These are phyloP conservation scores for Komagataella populi DNA, from an alignment of 805 yeast species.

Conservation along the genomic window DNA sequence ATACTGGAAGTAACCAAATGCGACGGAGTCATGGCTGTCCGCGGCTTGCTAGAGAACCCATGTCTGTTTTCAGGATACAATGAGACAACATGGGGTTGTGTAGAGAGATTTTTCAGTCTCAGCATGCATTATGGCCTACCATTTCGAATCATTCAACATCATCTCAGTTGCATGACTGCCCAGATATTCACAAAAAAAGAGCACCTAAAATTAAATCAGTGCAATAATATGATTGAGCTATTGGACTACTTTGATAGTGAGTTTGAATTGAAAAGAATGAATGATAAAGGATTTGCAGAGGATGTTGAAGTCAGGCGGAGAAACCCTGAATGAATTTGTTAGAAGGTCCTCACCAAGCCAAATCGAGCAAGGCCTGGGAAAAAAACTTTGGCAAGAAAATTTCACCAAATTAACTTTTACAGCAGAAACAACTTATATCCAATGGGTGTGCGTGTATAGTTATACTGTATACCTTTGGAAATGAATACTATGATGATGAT, in stretches of 20 bases:
- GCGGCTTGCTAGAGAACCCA: constrained; percentile 82
- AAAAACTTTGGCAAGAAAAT: neutral
- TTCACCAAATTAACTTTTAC: neutral
- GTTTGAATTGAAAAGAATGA: constrained; percentile 52
- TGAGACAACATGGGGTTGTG: constrained; percentile 80
- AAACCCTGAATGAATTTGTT: constrained; percentile 2
- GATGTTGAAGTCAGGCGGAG: constrained; percentile 17
- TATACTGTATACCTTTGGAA: neutral
- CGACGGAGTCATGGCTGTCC: constrained; percentile 92
- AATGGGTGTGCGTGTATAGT: neutral
- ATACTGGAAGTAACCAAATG: constrained; percentile 60
- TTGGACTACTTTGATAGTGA: constrained; percentile 71
- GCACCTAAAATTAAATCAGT: constrained; percentile 51
- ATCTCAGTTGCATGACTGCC: constrained; percentile 76
- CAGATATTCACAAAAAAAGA: constrained; percentile 30
- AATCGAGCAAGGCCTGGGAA: neutral
- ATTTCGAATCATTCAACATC: constrained; percentile 75
- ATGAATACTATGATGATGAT: neutral
- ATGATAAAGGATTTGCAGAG: constrained; percentile 58
- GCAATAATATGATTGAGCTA: constrained; percentile 43
- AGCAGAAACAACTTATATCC: neutral
- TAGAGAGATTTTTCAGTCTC: constrained; percentile 74
- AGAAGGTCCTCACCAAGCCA: neutral
- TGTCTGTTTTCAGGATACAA: constrained; percentile 68
- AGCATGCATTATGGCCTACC: constrained; percentile 76